Base-by-base conservation (phyloP, 2,329 filamentous ascomycete species). In the Botrytis pseudocinerea region DNA sequence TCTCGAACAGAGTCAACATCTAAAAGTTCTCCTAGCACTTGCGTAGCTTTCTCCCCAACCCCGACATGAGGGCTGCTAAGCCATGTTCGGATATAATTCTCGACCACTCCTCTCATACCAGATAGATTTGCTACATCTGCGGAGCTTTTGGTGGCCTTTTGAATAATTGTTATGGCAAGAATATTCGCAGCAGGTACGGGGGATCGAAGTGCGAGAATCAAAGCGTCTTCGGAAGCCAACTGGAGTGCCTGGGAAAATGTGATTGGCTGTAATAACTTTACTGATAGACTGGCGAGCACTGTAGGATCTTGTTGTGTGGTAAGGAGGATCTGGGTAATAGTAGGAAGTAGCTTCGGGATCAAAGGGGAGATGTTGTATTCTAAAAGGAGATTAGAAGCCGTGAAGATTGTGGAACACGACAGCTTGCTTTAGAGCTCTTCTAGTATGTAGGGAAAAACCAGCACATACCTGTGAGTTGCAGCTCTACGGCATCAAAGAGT, bases 401-500 rank as follows among this genome's bases (percentile, higher is more conserved):
- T 54, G 18, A 48, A 35, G 54, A 40, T 60, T 28, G 54, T 46
- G 28, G 2, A 22, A 28, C 18, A 28, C 35, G 35, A 32, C 35
- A 28, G 22, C 25, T 63, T 70, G 38, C 32, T 42, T 35, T 32
- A 12, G 7, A 38, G 54, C 38, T 61, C 38, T n/a, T 28, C 28
- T 32, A 22, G 4, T 35, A 70, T 25, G 32, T 35, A 35, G 16
- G 6, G 25, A 9, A 63, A 16, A 57, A 32, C 18, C 1, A n/a
- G 25, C 10, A 73, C 79, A 40, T 78, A 86, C 87, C 85, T 60
- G 84, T 89, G 25, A 91, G 82, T 78, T 90, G 88, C 6, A 90
- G 84, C 77, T 88, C 85, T 62, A 90, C 85, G 77, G 88, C 82
- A 77, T 90, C 89, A 73, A 91, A 87, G 2, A 90, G 82, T 76